Evolutionary conservation across 2,329 filamentous ascomycete genomes (phyloP).

Genomic region (Fusarium gaditjirri): DNA sequence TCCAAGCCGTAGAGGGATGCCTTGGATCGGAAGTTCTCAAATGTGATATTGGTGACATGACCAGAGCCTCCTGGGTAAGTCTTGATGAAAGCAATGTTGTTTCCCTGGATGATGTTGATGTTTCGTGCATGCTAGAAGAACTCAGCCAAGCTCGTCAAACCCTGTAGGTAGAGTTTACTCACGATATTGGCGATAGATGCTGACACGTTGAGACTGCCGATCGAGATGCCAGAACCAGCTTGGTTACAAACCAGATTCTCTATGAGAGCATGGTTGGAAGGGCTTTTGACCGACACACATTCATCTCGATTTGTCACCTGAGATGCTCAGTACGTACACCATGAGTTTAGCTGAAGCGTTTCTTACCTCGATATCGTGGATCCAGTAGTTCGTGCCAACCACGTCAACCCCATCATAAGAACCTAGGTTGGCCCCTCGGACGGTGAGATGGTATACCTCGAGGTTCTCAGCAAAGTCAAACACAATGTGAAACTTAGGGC

Average conservation of each 20-base stretch:
- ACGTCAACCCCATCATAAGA: background rate
- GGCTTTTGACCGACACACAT: background rate
- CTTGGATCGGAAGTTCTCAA: background rate
- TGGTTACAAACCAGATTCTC: background rate
- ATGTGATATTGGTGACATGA: background rate
- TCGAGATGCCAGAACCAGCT: background rate
- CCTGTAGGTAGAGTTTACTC: fast-evolving
- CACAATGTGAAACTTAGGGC: background rate
- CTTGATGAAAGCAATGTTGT: background rate
- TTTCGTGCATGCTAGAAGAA: background rate
- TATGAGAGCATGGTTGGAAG: background rate
- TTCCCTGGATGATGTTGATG: background rate
- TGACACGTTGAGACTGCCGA: background rate
- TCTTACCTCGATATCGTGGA: background rate
- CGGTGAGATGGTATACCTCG: background rate
- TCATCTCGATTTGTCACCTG: background rate
- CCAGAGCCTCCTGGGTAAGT: background rate
- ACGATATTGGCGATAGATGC: background rate
- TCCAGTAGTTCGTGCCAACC: background rate
- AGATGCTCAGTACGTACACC: background rate
- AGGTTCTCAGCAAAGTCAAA: slow-evolving; percentile 1
- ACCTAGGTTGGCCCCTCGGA: background rate
- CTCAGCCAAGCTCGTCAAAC: fast-evolving
- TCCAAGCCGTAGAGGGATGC: background rate
- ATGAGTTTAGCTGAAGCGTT: fast-evolving